phyloP scores from a whole-genome alignment of 768 basidiomycete genomes.

The Tricholoma matsutake region DNA sequence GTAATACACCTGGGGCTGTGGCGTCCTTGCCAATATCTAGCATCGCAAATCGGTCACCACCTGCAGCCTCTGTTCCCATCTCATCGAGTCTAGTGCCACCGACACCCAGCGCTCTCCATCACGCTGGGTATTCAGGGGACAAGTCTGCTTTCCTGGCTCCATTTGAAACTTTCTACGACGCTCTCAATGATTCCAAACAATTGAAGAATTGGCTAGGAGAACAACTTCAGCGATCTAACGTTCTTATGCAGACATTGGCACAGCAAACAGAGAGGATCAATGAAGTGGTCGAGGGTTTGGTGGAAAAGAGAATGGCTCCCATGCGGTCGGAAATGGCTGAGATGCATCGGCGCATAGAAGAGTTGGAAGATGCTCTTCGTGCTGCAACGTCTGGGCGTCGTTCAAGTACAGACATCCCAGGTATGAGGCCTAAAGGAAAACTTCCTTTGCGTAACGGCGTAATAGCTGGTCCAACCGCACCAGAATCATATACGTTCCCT shows the following conservation, averaged over 20 bases:
- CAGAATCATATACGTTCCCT: conserved; percentile 48
- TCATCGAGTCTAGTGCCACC: conserved; percentile 62
- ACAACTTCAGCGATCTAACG: conserved; percentile 63
- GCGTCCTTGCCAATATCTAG: conserved; percentile 26
- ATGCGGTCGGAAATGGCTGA: conserved; percentile 59
- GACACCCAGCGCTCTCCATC: conserved; percentile 64
- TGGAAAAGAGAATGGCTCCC: conserved; percentile 57
- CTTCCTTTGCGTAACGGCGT: conserved; percentile 38
- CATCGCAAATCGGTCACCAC: conserved; percentile 44
- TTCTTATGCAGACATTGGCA: conserved; percentile 47
- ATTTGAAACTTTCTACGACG: conserved; percentile 83
- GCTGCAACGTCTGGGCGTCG: conserved; percentile 24
- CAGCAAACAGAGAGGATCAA: conserved; percentile 65
- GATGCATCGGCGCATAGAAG: conserved; percentile 64
- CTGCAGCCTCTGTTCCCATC: conserved; percentile 65
- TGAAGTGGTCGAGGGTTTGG: conserved; percentile 54
- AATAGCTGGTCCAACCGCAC: conserved; percentile 23
- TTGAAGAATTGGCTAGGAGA: conserved; percentile 75
- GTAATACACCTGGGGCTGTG: conserved; percentile 20
- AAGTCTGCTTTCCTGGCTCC: conserved; percentile 79
- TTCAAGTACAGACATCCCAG: conserved; percentile 23
- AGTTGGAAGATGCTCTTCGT: conserved; percentile 55
- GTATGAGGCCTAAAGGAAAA: conserved; percentile 26
- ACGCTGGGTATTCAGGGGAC: conserved; percentile 57
- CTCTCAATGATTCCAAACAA: conserved; percentile 75